Base-by-base conservation (phyloP, 2,329 filamentous ascomycete species). In the Aspergillus neoniger region DNA sequence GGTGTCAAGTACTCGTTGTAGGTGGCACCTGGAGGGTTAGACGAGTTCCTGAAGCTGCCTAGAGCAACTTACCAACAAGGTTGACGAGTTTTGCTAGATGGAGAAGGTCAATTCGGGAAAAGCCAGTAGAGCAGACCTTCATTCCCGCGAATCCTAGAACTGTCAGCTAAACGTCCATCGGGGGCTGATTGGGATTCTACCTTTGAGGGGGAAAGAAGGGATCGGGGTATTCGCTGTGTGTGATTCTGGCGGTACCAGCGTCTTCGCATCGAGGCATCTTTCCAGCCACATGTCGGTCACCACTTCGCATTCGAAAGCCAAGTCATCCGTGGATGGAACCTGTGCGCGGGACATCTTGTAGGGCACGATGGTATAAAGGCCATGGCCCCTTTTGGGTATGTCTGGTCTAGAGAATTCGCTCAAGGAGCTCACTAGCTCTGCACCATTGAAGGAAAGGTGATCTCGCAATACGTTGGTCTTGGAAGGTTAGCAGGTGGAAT, bases 281-380 rank as follows among this genome's bases (percentile, higher is more conserved):
- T 99, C 95, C 55, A 99, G 83, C 85, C 94, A 99, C 83, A 95
- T 96, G 72, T 96, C 92, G 10, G 92, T 98, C 32, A 96, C 87
- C 14, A 82, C 71, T 51, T 81, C 74, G 57, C 81, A 79, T 63
- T 79, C 76, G 21, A 76, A 74, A 0, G 73, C 76, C 57, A 77
- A 67, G 47, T 78, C 75, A 51, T 78, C 76, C 2, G 75, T 76
- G 2, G 73, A 76, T 21, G 76, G 76, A 25, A 76, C 63, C 4
- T 73, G 63, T 3, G 69, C 66, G 54, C 63, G 67, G 7, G 75
- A 69, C 15, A 71, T 71, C 57, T 72, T 75, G 61, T 76, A 76
- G 9, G 77, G 76, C 5, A 79, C 74, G 54, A 79, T 76, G 21
- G 76, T 75, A 58, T 77, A 79, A 2, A 75, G 63, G 5, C 70